Conservation (phyloP, 495 filamentous ascomycete genomes). For the Hypoxylon trugodes region DNA sequence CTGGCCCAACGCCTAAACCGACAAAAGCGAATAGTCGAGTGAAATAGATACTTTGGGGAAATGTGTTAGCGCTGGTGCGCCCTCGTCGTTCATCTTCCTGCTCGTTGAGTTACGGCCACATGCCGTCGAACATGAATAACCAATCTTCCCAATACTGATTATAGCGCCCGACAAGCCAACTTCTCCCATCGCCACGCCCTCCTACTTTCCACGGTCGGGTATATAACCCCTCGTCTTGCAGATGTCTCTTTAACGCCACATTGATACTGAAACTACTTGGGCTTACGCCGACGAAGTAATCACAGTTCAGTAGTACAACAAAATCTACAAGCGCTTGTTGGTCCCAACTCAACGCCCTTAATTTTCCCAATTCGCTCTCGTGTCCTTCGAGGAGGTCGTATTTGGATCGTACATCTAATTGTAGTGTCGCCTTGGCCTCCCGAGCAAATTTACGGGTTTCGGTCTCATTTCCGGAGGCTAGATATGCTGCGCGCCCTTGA, state of each 20-base stretch:
- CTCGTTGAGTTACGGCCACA: conserved; percentile 48
- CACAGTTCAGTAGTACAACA: conserved; percentile 47
- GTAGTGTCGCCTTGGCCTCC: conserved; percentile 26
- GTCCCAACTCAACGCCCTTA: conserved; percentile 54
- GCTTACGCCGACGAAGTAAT: conserved; percentile 55
- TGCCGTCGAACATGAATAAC: conserved; percentile 57
- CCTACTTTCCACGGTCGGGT: conserved; percentile 54
- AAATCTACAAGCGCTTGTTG: conserved; percentile 57
- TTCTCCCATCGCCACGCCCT: conserved; percentile 50
- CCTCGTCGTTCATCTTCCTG: background rate
- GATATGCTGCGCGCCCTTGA: conserved; percentile 45
- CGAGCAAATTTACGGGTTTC: conserved; percentile 46
- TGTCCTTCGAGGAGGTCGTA: conserved; percentile 42
- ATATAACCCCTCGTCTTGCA: conserved; percentile 48
- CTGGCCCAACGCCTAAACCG: too few species aligned
- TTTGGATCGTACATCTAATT: conserved; percentile 46
- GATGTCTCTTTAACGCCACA: conserved; percentile 52
- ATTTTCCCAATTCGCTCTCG: conserved; percentile 28
- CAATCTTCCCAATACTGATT: conserved; percentile 55
- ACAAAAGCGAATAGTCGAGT: too few species aligned
- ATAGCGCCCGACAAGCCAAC: conserved; percentile 53
- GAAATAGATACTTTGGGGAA: too few species aligned
- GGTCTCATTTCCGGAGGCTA: conserved; percentile 52
- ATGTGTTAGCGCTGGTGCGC: too few species aligned
- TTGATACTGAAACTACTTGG: conserved; percentile 58